phyloP scores from a whole-genome alignment of 2,329 filamentous ascomycete species.

The Fusarium sp. region DNA sequence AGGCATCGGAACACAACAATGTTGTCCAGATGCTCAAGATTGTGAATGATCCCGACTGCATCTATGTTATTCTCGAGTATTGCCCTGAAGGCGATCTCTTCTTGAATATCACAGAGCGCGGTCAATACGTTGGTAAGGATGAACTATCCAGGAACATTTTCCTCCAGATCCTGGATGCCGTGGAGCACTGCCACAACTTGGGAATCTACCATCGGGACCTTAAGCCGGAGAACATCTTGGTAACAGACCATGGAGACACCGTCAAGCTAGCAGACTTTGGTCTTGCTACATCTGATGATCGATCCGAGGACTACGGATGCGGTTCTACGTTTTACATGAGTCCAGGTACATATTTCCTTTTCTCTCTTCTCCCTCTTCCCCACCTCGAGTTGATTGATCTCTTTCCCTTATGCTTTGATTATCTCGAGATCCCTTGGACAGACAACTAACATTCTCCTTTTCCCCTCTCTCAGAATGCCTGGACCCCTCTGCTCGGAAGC shows the following conservation, averaged over 20 bases:
- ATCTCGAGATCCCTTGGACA: conserved; percentile 26
- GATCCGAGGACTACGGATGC: conserved; percentile 95
- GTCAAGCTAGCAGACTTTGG: conserved; percentile 99
- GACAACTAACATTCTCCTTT: conserved; percentile 46
- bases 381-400: conserved; percentile 20
- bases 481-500: conserved; percentile 80
- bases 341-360: conserved; percentile 78
- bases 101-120: conserved; percentile 95
- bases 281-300: conserved; percentile 86
- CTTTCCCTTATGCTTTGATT: conserved; percentile 15
- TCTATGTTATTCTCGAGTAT: conserved; percentile 96
- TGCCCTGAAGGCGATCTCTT: conserved; percentile 98
- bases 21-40: conserved; percentile 96
- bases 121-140: conserved; percentile 95
- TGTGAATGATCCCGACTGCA: conserved; percentile 91
- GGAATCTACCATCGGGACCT: conserved; percentile 98
- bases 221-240: conserved; percentile 98
- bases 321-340: conserved; percentile 99
- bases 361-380: conserved; percentile 25
- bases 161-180: conserved; percentile 95
- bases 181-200: conserved; percentile 92
- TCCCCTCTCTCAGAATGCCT: conserved; percentile 80
- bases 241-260: conserved; percentile 88
- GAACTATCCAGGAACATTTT: conserved; percentile 88
- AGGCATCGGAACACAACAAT: conserved; percentile 90